Base-by-base conservation (phyloP, 2,329 filamentous ascomycete species). In the Venturia effusa region DNA sequence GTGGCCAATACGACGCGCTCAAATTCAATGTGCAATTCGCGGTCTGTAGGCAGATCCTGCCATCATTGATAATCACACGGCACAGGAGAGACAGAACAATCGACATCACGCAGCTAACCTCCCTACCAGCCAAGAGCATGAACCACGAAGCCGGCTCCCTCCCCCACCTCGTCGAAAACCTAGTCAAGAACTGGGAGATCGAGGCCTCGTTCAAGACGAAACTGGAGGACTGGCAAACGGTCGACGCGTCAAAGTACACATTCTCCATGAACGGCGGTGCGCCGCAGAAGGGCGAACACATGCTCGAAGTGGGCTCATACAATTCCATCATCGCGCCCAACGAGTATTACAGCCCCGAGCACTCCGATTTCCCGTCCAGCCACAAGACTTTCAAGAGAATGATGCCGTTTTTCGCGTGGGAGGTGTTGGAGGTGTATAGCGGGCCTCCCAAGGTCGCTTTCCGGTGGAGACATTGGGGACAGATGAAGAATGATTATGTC, bases 171-270 rank as follows among this genome's bases (percentile, higher is more conserved):
- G 85, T 88, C 45, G 82, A 88, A 71, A 88, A 88, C 70, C 80
- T 88, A 1, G 85, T 88, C 70, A 88, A 88, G 76, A 88, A 88
- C 72, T 88, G 86, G 86, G 86, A 88, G 72, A 82, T 88, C 61
- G 86, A 88, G 72, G 86, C 86, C 0, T 87, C 84, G 0, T 88
- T 86, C 80, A 88, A 88, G 74, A 80, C 80, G 8, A 69, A 78
- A 19, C 77, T 88, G 11, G 68, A 74, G 3, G 83, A 88, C 73
- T 88, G 86, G 86, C 80, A 85, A 57, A 88, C 86, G 1, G 80
- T 88, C 68, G 83, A 88, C 71, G 77, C 75, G 4, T 70, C 75
- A 7, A 81, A 80, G 37, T 88, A 88, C 76, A 80, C 76, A 2
- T 88, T 88, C 69, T 80, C 83, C 32, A 81, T 88, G 73, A 88